Base-by-base conservation (phyloP, 805 yeast species). In the Wickerhamiella qilinensis region DNA sequence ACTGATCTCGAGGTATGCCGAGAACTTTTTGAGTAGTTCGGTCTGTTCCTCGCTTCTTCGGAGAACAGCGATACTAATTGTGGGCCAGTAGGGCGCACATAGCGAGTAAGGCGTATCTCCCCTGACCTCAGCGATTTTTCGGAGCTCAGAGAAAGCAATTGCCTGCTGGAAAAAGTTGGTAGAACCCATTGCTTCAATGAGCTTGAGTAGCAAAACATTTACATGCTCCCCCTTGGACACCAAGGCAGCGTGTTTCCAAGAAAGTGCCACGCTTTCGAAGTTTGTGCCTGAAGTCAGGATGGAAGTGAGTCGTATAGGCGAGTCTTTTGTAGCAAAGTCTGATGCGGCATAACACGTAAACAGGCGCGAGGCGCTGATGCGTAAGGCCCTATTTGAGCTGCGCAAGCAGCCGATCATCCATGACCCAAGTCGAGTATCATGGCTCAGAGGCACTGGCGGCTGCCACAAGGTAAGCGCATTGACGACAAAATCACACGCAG, bases 21-120 rank as follows among this genome's bases (percentile, higher is more conserved):
- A 71, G 15, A 88, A 63, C 41, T 71, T 67, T 20, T 63, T 63
- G 20, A 83, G 67, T 38, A 80, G 60, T 3, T 64, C 59, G 0
- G 75, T 72, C 39, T 69, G 69, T 2, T 64, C 57, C 33, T 72
- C 51, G 33, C 65, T 64, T 44, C 71, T 71, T 6, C 33, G 33
- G 3, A 83, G 75, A 15, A 83, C 65, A 19, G 68, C 68, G 32
- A 73, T 69, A 29, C 86, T 69, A 6, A 85, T 63, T 27, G 76
- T 69, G 2, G 88, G 85, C 49, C 91, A 67, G 43, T 73, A 81
- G 0, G 94, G 94, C 6, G 81, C 73, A 17, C 84, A 60, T 12
- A 88, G 57, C 52, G 79, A 82, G 71, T 88, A 85, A 0, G 93
- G 77, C 0, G 94, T 72, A 27, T 70, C 59, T 1, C 63, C 57